Conservation (phyloP, 495 filamentous ascomycete genomes). For the Xylaria grammica region DNA sequence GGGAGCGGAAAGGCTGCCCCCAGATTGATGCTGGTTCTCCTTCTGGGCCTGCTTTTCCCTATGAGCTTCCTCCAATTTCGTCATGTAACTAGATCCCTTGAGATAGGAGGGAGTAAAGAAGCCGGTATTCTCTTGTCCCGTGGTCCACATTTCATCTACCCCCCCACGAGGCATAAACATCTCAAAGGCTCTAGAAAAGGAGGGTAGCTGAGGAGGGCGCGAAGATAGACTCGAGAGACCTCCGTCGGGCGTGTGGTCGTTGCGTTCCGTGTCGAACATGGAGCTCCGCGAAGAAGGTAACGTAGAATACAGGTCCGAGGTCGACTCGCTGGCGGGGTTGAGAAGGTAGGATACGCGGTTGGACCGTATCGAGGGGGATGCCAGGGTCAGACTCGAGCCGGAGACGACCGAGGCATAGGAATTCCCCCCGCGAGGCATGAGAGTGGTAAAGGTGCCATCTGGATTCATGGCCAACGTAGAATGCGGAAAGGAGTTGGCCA, state of each 20-base stretch:
- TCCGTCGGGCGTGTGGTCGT: constrained; percentile 37
- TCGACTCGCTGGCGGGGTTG: constrained; percentile 55
- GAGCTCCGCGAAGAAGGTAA: constrained; percentile 42
- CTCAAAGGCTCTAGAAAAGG: constrained; percentile 68
- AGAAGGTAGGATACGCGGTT: constrained; percentile 67
- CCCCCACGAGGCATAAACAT: constrained; percentile 44
- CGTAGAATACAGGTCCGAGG: constrained; percentile 44
- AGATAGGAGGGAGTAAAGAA: constrained; percentile 88
- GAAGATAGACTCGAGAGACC: constrained; percentile 39
- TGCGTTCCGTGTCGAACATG: constrained; percentile 30
- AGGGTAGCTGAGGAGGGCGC: constrained; percentile 47
- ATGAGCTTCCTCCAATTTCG: constrained; percentile 72
- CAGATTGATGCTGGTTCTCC: constrained; percentile 29
- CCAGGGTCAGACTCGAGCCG: constrained; percentile 55
- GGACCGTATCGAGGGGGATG: constrained; percentile 51
- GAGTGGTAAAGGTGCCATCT: constrained; percentile 36
- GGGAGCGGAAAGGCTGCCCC: constrained; percentile 18
- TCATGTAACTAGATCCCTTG: constrained; percentile 73
- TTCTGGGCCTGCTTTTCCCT: constrained; percentile 58
- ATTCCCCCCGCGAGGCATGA: constrained; percentile 42
- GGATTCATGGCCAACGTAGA: constrained; percentile 33
- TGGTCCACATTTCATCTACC: constrained; percentile 33
- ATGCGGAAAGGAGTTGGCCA: constrained; percentile 40
- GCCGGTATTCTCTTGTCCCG: constrained; percentile 30
- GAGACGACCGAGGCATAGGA: constrained; percentile 88